Percentiles rank a stretch among this genome's conserved stretches.
Evolutionary conservation across 2,329 filamentous ascomycete genomes (phyloP).

Genomic region (Fusarium marasasianum): DNA sequence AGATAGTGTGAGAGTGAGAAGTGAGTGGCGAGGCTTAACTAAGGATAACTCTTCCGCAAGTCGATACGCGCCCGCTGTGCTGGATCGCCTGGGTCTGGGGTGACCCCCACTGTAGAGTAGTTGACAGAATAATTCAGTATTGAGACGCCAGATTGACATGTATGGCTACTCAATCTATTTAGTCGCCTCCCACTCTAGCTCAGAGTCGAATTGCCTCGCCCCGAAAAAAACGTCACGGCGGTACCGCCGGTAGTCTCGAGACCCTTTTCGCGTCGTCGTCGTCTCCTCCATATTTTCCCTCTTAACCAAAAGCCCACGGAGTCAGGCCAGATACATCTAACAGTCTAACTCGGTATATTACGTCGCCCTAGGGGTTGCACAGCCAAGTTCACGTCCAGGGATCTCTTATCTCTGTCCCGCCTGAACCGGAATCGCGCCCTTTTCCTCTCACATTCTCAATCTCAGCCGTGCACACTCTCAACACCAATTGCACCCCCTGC

Average conservation of each 20-base stretch:
- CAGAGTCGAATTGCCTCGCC: slow-evolving; percentile 11
- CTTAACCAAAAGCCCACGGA: not conserved
- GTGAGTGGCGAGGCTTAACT: slow-evolving; percentile 8
- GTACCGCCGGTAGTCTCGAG: not conserved
- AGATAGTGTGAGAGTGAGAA: not conserved
- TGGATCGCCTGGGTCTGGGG: slow-evolving; percentile 25
- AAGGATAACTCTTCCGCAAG: slow-evolving; percentile 9
- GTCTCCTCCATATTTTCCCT: not conserved
- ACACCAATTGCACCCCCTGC: slow-evolving; percentile 19
- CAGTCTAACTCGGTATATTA: not conserved
- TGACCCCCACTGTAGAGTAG: slow-evolving; percentile 16
- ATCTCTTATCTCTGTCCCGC: slow-evolving; percentile 26
- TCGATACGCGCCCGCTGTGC: slow-evolving; percentile 34
- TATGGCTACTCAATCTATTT: not conserved
- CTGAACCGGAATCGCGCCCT: slow-evolving; percentile 7
- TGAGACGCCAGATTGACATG: rapidly evolving
- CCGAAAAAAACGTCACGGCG: slow-evolving; percentile 17
- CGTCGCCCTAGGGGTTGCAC: slow-evolving; percentile 3
- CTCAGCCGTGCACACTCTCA: not conserved
- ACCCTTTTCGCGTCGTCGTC: not conserved
- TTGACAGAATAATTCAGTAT: slow-evolving; percentile 2
- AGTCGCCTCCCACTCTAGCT: not conserved
- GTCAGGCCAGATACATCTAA: not conserved
- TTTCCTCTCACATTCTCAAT: slow-evolving; percentile 1
- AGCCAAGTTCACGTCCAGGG: slow-evolving; percentile 12